These are phyloP conservation scores for Calonectria leucothoes DNA, from an alignment of 2,329 filamentous ascomycete species.

Conservation along the genomic window DNA sequence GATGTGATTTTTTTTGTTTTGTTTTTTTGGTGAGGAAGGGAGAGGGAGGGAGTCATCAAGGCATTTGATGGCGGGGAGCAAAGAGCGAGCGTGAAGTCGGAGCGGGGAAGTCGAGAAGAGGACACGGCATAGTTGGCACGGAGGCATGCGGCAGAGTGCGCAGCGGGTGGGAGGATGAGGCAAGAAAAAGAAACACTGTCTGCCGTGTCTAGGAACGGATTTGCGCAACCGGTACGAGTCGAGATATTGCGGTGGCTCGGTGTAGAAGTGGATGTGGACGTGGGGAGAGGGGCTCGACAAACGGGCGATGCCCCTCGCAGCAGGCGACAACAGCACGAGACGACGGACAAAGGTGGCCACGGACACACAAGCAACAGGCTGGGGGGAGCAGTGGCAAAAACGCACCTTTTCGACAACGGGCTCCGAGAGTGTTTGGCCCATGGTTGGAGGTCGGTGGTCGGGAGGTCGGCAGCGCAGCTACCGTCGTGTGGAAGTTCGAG, in stretches of 20 bases:
- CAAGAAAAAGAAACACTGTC: not conserved
- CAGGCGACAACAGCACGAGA: conserved; percentile 27
- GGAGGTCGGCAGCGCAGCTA: conserved; percentile 42
- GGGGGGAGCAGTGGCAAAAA: not conserved
- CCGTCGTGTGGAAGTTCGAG: conserved; percentile 31
- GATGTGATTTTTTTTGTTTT: conserved; percentile 5
- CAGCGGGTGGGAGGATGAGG: not conserved
- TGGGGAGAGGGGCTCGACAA: conserved; percentile 39
- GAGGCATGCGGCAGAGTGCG: not conserved
- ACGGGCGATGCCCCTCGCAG: conserved; percentile 37
- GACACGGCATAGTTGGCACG: not conserved
- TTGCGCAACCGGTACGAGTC: conserved; percentile 13
- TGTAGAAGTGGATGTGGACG: conserved; percentile 11
- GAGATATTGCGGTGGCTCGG: conserved; percentile 18
- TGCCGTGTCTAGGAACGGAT: conserved; percentile 19
- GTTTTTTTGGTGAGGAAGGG: no score
- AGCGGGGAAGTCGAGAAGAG: conserved; percentile 25
- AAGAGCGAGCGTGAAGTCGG: conserved; percentile 11
- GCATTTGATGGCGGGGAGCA: conserved; percentile 12
- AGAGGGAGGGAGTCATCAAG: conserved; percentile 27
- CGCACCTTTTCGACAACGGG: conserved; percentile 97
- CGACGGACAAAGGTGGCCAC: conserved; percentile 5
- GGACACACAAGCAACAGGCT: conserved; percentile 11
- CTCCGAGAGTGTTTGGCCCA: conserved; percentile 99
- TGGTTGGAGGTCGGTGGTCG: conserved; percentile 54